Evolutionary conservation across 768 basidiomycete genomes (phyloP), one percentile per base, ranked within the genome.

Genomic region (Xerocomus brunneocitrinus): DNA sequence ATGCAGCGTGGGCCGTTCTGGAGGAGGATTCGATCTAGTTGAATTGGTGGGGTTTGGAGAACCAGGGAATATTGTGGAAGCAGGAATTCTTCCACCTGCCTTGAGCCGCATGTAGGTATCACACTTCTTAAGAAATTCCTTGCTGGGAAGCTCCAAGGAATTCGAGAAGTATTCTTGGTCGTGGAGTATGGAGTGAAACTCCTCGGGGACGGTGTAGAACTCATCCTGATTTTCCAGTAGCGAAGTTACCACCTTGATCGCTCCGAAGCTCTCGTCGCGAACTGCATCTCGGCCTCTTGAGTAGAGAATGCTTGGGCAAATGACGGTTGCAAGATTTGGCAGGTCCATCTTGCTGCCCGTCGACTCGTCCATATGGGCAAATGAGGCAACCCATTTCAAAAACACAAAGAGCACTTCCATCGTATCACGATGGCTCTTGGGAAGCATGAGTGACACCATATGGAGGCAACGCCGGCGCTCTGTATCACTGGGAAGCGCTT

Each of bases 341-440:
- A 98, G 76, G 70, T 99, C 97, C 97, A 99, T 99, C 75, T 95
- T 95, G 73, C 91, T 95, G 39, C 95, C 95, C 0, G 95, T 98
- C 65, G 91, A 91, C 61, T 94, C 92, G 64, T 98, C 95, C 76
- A 95, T 84, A 71, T 99, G 95, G 46, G 97, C 93, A 69, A 99
- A 99, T 2, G 94, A 97, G 9, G 95, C 95, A 10, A 99, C 97
- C 97, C 97, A 99, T 72, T 98, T 97, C 60, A 99, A 79, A 76
- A 99, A 99, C 30, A 97, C 95, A 66, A 97, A 98, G 47, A 99
- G 75, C 47, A 97, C 91, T 71, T 99, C 97, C 83, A 97, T 84
- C 19, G 95, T 98, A 71, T 99, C 97, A 58, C 97, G 86, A 69
- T 99, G 91, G 56, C 83, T 82, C 73, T 92, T 93, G 32, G 97